Conservation (phyloP, 257 asterid genomes). For the Solanum chmielewskii region DNA sequence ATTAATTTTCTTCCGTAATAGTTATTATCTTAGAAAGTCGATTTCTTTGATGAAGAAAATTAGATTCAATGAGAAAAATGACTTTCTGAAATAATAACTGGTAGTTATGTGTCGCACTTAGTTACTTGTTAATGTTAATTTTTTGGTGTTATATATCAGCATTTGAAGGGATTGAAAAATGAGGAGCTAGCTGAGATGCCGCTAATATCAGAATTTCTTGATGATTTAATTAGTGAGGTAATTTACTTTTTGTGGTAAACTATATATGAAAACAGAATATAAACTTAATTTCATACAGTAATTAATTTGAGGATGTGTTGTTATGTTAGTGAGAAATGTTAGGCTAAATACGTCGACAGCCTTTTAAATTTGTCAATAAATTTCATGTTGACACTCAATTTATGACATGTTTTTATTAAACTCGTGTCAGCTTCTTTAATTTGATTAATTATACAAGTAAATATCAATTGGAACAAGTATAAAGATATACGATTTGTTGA, state of each 20-base stretch:
- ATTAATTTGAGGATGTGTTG: background rate
- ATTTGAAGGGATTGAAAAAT: conserved; percentile 47
- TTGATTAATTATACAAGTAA: background rate
- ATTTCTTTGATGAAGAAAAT: background rate
- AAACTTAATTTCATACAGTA: background rate
- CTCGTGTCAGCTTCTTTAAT: background rate
- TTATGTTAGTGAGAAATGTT: background rate
- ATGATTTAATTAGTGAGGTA: conserved; percentile 62
- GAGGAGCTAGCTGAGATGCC: conserved; percentile 80
- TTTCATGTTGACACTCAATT: background rate
- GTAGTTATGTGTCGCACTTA: background rate
- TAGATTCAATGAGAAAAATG: background rate
- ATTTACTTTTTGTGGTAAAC: background rate
- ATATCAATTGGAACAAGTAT: background rate
- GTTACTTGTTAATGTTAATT: background rate
- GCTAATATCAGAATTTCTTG: conserved; percentile 42
- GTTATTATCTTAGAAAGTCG: background rate
- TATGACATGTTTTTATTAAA: background rate
- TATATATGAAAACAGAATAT: background rate
- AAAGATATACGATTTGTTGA: background rate
- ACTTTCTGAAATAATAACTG: background rate
- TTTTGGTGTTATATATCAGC: conserved; percentile 24
- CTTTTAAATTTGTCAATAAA: background rate
- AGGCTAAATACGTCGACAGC: background rate
- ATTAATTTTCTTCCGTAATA: background rate